A percentile compares a stretch with the other conserved stretches of the same genome.
Evolutionary conservation across 164 flowering plant genomes (phyloP).

Genomic region (Aristolochia fimbriata): DNA sequence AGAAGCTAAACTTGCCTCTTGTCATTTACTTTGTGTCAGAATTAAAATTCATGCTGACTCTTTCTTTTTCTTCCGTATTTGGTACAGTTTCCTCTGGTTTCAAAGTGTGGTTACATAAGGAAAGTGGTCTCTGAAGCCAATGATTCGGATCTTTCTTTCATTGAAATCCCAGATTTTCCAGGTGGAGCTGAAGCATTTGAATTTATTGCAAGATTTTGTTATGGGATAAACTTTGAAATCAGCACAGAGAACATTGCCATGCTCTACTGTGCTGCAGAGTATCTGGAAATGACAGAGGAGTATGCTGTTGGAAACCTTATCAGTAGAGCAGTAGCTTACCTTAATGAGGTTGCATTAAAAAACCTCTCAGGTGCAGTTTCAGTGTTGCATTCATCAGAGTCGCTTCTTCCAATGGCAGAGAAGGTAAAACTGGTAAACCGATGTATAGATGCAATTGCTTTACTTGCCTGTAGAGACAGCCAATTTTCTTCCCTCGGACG

Average conservation of each 20-base stretch:
- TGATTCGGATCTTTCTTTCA: slow-evolving; percentile 39
- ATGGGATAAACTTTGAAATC: slow-evolving; percentile 88
- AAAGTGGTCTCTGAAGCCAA: slow-evolving; percentile 63
- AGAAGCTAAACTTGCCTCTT: not conserved
- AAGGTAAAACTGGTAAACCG: slow-evolving; percentile 65
- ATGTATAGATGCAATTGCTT: slow-evolving; percentile 73
- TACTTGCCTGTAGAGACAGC: slow-evolving; percentile 61
- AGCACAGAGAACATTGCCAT: slow-evolving; percentile 62
- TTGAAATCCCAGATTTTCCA: slow-evolving; percentile 58
- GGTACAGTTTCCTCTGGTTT: slow-evolving; percentile 82
- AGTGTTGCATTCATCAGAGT: slow-evolving; percentile 49
- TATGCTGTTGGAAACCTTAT: slow-evolving; percentile 66
- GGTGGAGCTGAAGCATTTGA: slow-evolving; percentile 89
- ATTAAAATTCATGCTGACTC: not conserved
- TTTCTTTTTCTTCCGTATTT: not conserved
- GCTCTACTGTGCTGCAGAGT: slow-evolving; percentile 83
- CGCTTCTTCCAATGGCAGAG: slow-evolving; percentile 61
- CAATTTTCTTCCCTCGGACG: slow-evolving; percentile 30
- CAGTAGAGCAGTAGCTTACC: slow-evolving; percentile 57
- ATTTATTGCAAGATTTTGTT: slow-evolving; percentile 83
- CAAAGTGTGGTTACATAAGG: slow-evolving; percentile 77
- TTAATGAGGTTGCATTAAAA: slow-evolving; percentile 68
- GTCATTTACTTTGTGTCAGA: not conserved
- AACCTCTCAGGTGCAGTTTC: slow-evolving; percentile 66
- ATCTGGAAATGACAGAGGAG: slow-evolving; percentile 91